Conservation (phyloP, 306 rosid species). For the Rosa rugosa region DNA sequence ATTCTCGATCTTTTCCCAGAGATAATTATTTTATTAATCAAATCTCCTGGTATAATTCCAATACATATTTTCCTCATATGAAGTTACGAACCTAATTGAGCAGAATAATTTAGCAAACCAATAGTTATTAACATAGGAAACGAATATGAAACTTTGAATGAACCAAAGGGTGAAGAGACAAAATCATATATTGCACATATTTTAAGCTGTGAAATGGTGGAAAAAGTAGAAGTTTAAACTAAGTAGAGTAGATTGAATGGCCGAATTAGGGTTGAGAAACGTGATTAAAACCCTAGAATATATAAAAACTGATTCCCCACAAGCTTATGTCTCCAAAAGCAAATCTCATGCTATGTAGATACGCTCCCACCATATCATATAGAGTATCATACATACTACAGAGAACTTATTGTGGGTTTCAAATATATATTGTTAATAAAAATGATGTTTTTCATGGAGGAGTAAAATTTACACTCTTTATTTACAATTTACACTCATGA, state of each 20-base stretch:
- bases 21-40: background rate
- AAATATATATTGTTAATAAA: too few species aligned
- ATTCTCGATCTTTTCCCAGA: background rate
- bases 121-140: too few species aligned
- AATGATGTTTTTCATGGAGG: too few species aligned
- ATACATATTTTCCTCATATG: background rate
- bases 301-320: conserved; percentile 54
- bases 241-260: conserved; percentile 9
- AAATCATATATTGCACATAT: background rate
- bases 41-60: background rate
- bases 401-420: background rate
- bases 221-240: background rate
- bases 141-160: background rate
- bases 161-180: background rate
- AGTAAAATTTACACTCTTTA: too few species aligned
- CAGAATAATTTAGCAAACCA: background rate
- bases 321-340: conserved; percentile 24
- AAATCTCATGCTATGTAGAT: background rate
- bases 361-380: background rate
- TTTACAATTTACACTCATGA: too few species aligned
- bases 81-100: background rate
- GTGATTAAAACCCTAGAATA: conserved; percentile 35
- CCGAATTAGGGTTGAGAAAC: conserved; percentile 43
- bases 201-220: background rate
- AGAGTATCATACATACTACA: background rate